Evolutionary conservation across 129 eudicot genomes (phyloP).

Genomic region (Apium graveolens): DNA sequence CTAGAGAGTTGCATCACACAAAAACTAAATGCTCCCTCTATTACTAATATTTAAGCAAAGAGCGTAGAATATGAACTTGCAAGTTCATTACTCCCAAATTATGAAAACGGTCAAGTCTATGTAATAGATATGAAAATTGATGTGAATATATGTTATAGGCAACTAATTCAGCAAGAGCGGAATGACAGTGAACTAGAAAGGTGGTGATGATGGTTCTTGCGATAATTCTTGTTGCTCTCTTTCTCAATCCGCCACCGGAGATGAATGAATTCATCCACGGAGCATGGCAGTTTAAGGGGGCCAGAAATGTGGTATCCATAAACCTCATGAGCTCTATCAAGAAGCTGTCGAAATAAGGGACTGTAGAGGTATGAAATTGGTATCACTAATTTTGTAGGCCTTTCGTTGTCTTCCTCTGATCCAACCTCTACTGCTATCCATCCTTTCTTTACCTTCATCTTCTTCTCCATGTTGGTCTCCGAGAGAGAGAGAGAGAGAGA

Average conservation of each 20-base stretch:
- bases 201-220: background rate
- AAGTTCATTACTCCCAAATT: background rate
- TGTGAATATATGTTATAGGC: no score
- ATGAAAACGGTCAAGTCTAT: background rate
- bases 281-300: background rate
- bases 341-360: background rate
- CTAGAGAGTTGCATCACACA: conserved; percentile 1
- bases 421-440: background rate
- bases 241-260: background rate
- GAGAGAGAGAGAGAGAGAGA: background rate
- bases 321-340: conserved; percentile 5
- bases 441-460: background rate
- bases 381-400: background rate
- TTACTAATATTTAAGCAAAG: background rate
- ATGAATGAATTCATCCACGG: background rate
- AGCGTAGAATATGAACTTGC: background rate
- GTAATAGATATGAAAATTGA: no score
- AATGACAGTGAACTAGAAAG: background rate
- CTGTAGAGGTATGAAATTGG: background rate
- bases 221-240: background rate
- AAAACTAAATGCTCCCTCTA: conserved; percentile 5
- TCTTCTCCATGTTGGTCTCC: background rate
- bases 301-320: conserved; percentile 1
- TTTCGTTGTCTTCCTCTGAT: background rate
- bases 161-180: background rate